Percentiles rank a stretch among this genome's conserved stretches.
These are phyloP conservation scores for Fusarium dlaminii DNA, from an alignment of 2,329 filamentous ascomycete species.

Conservation along the genomic window DNA sequence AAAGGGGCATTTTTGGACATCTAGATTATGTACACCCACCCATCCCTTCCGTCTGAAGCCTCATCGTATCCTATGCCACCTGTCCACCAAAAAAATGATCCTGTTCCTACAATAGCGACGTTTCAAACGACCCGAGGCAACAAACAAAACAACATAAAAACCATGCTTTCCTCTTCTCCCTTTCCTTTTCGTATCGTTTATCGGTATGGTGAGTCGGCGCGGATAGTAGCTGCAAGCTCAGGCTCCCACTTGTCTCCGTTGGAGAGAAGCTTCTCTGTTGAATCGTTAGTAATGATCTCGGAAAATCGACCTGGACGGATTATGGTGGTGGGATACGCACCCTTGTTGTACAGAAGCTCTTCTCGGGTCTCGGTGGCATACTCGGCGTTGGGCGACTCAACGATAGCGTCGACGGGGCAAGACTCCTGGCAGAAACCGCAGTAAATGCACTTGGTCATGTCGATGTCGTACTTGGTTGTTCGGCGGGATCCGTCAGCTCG, in stretches of 20 bases:
- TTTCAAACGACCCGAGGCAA: slow-evolving; percentile 23
- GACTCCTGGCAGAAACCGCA: slow-evolving; percentile 99
- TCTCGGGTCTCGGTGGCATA: slow-evolving; percentile 78
- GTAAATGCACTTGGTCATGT: slow-evolving; percentile 99
- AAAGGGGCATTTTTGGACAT: slow-evolving; percentile 42
- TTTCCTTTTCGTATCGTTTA: slow-evolving; percentile 54
- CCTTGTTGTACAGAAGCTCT: slow-evolving; percentile 97
- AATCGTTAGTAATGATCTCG: slow-evolving; percentile 30
- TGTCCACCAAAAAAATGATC: slow-evolving; percentile 14
- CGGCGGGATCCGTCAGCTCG: slow-evolving; percentile 93
- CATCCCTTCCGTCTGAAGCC: slow-evolving; percentile 25
- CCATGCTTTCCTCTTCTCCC: slow-evolving; percentile 17
- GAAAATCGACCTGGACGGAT: background rate
- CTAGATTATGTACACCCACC: slow-evolving; percentile 45
- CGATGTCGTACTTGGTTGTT: slow-evolving; percentile 98
- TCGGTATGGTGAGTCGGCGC: slow-evolving; percentile 92
- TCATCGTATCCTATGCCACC: slow-evolving; percentile 8
- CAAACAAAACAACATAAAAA: slow-evolving; percentile 23
- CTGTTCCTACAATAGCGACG: slow-evolving; percentile 32
- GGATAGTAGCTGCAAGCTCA: slow-evolving; percentile 89
- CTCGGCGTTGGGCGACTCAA: slow-evolving; percentile 71
- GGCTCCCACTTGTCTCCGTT: slow-evolving; percentile 99
- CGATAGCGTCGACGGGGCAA: slow-evolving; percentile 94
- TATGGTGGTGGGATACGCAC: slow-evolving; percentile 45
- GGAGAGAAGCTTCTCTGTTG: slow-evolving; percentile 79